Base-by-base conservation (phyloP, 768 basidiomycete species). In the Boletus reticuloceps region DNA sequence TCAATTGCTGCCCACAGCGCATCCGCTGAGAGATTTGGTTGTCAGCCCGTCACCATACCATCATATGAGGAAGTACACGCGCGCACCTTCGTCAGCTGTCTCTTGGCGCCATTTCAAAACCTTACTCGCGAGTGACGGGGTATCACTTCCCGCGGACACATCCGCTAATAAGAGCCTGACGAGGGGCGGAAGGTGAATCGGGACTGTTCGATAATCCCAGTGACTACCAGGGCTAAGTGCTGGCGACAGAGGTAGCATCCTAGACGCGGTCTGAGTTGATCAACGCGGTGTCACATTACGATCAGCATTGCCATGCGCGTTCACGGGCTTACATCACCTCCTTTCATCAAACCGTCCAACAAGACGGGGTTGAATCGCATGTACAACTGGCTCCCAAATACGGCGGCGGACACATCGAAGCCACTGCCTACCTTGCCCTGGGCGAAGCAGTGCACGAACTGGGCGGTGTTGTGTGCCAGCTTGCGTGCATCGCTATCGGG, bases 351-450 rank as follows among this genome's bases (percentile, higher is more conserved):
- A 36, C 16, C 57, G 14, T 65, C 61, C 47, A 70, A 43, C 53
- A 72, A 77, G 58, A 55, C n/a, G 5, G 92, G 89, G 65, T 83
- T 82, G 69, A 98, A 98, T 43, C 95, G 83, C 22, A 83, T 88
- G 74, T 98, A 99, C 8, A 94, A 66, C 64, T 98, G 96, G 65
- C 93, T 94, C 22, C 97, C 97, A 70, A 89, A 98, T 4, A 92
- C 90, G 2, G 96, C 96, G 0, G 93, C 84, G 7, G 92, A 85
- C 45, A 99, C 91, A 65, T 99, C 97, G 74, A 99, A 99, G 7
- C 97, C 97, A 64, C 91, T 94, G 31, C 97, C 97, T 16, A 99
- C 88, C 73, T 99, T 99, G 39, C 97, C 97, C 74, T 99, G 97
- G 0, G 96, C 97, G 37, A 94, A 77, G 66, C 94, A 98, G 70